Evolutionary conservation across 2,329 filamentous ascomycete species (phyloP), one percentile per base, ranked within the genome.

Genomic region (Penicillium sp.): DNA sequence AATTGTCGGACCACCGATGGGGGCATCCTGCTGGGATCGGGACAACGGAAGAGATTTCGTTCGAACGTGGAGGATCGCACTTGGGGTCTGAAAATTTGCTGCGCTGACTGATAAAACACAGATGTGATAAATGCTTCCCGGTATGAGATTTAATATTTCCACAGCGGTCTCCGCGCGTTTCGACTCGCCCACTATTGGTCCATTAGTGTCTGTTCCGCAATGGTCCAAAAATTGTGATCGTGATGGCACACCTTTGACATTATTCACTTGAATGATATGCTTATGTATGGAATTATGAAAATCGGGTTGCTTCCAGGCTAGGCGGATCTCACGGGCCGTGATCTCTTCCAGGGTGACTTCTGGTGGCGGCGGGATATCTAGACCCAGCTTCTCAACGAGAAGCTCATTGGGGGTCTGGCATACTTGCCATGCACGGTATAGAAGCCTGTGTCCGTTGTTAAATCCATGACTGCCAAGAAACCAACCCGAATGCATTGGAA

Each of bases 201-300:
- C 4, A 15, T 33, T 31, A 18, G 37, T 69, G 55, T 67, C 60
- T 46, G 23, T 49, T 50, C 9, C 20, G 33, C 6, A 8, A 15
- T 15, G 6, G 14, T 8, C 8, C n/a, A 18, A 18, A 9, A 1
- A 9, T n/a, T 15, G 12, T 7, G 8, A 26, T 4, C 15, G 23
- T 2, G 29, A 20, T 14, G 9, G 3, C 27, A 37, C 75, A 94
- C 90, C 90, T 77, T 91, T 90, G 42, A 93, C 87, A 41, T 93
- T 93, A 74, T 99, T 97, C 61, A 99, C 87, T 71, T 96, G 90
- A 50, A 99, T 90, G 44, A 93, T 83, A 70, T 96, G 94, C 75
- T 92, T 95, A 51, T 91, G 83, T 51, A 95, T 89, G 2, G 89
- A 83, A 58, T 82, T 80, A 42, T 83, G 79, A 60, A 81, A 79